Evolutionary conservation across 108 stramenopile species (phyloP), one percentile per base, ranked within the genome.

Genomic region (Nitzschia sp.): DNA sequence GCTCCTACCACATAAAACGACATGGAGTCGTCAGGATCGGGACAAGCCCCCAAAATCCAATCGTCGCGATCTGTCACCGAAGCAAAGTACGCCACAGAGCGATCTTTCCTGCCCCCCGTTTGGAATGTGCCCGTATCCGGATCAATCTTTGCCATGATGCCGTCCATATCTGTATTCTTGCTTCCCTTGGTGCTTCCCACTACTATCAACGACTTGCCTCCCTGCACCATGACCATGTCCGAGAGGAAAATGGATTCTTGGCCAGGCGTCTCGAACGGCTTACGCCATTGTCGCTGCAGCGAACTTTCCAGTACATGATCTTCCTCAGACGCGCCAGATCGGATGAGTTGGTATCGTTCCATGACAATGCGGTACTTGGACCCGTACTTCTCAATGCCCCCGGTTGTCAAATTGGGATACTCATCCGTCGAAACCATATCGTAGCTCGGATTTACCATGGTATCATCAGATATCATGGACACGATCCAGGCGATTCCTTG

Each of bases 91-190:
- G 60, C 74, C 2, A 75, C 67, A 19, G 67, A 62, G 31, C 65
- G 42, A 5, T 46, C n/a, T 3, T 25, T 48, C 9, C 17, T 21
- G 33, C 38, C 64, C 15, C 59, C 66, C 23, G 29, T 27, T 0
- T 18, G 45, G 23, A 75, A 63, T 3, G 38, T 21, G 21, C 74
- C 74, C 27, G 60, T 33, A 0, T 31, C 18, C 0, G 51, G 38
- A 29, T 53, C 58, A n/a, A 75, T 28, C 27, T 68, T 68, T 24
- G 74, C 74, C 74, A 75, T 75, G 24, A 75, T 68, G 3, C 74
- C 74, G 59, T 75, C 66, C 51, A 75, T 67, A n/a, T 60, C 64
- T n/a, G 29, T 23, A 19, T n/a, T 19, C 0, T n/a, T 38, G 25
- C 21, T 11, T 21, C 33, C 59, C 30, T n/a, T 47, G 6, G 74